These are phyloP conservation scores for Chlorella sp. DNA, from an alignment of 139 green algal species.

Conservation along the genomic window DNA sequence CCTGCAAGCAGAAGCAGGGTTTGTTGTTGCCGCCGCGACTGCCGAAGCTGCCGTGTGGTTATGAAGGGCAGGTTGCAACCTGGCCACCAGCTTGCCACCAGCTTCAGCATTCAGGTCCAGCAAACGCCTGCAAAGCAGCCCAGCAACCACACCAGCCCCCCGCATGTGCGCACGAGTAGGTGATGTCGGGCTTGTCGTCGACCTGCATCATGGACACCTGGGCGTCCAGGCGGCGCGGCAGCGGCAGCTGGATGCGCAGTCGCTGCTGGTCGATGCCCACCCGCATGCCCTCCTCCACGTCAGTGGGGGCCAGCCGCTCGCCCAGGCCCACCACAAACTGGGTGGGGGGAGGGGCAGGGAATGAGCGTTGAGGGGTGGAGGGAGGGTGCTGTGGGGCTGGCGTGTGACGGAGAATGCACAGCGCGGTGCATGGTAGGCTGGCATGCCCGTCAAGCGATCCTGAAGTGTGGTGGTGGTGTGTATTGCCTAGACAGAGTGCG, in stretches of 20 bases:
- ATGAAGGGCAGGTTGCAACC: too few species aligned
- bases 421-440: neutral
- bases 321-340: conserved; percentile 99
- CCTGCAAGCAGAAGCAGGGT: conserved; percentile 39
- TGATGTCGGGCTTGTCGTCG: conserved; percentile 98
- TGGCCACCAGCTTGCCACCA: too few species aligned
- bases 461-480: too few species aligned
- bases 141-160: neutral
- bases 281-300: conserved; percentile 99
- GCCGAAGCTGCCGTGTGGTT: too few species aligned
- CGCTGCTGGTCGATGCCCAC: conserved; percentile 98
- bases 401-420: neutral
- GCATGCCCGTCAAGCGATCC: too few species aligned
- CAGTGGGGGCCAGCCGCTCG: conserved; percentile 93
- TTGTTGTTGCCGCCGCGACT: too few species aligned
- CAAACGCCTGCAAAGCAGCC: too few species aligned
- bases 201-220: conserved; percentile 99
- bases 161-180: conserved; percentile 63
- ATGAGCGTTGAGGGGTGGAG: neutral
- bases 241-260: conserved; percentile 97
- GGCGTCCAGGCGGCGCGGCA: conserved; percentile 98
- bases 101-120: too few species aligned
- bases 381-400: conserved; percentile 44
- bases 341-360: neutral
- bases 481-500: too few species aligned